Base-by-base conservation (phyloP, 768 basidiomycete species). In the Pulveroboletus ravenelii region DNA sequence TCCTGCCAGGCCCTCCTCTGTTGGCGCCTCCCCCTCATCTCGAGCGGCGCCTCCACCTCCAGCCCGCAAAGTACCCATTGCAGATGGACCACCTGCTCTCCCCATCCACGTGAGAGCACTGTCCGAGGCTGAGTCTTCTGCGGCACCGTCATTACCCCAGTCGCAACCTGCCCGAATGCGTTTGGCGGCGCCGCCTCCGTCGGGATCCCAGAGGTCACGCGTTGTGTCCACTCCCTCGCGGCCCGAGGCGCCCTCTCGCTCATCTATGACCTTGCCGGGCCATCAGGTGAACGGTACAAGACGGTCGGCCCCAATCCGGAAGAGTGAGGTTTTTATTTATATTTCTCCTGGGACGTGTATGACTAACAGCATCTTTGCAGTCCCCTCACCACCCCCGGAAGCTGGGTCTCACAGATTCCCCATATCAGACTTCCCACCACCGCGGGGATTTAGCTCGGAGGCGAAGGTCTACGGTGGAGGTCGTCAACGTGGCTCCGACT, bases 351-450 rank as follows among this genome's bases (percentile, higher is more conserved):
- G 13, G 39, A 23, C 13, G 6, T 37, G 15, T 49, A 47, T 34
- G 35, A 44, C 63, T 55, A 47, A 59, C 52, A 18, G 30, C 51
- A 43, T 56, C 47, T 49, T 51, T 41, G 5, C 50, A 81, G 79
- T 79, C 41, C 77, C 81, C 18, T 71, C 78, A 5, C 80, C 80
- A 6, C 81, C 81, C 23, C 79, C 88, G 3, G 80, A 75, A 48
- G 78, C 77, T 37, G 88, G 88, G 9, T 65, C 75, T 20, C 85
- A 89, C 61, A 82, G 75, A 14, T 93, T 90, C 63, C 88, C 87
- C 7, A 78, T 83, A n/a, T 70, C 73, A 13, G 87, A 84, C 45
- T 90, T 92, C 63, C 90, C 90, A 1, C 81, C 82, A 13, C 90
- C 90, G 5, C 79, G 88, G 36, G 72, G 74, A 25, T 92, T 90